A percentile compares a stretch with the other conserved stretches of the same genome.
Conservation (phyloP, 805 yeast genomes). For the Lachancea meyersii region DNA sequence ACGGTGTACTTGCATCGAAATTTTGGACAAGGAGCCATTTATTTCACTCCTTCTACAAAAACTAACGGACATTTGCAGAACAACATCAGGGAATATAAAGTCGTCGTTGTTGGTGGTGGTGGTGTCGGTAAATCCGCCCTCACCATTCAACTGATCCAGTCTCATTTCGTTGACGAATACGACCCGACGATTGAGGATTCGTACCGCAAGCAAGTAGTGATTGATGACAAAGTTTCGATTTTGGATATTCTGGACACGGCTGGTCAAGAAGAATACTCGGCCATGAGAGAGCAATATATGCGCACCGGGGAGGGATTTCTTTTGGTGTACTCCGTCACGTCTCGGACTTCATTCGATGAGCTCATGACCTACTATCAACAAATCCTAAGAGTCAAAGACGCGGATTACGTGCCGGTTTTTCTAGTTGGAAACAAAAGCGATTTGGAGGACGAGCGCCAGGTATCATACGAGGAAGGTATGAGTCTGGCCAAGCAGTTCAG, state of each 20-base stretch:
- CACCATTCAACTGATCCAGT: constrained; percentile 89
- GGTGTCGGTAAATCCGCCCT: constrained; percentile 98
- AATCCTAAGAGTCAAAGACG: constrained; percentile 69
- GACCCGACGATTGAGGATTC: constrained; percentile 97
- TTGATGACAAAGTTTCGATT: constrained; percentile 71
- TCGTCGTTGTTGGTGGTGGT: constrained; percentile 97
- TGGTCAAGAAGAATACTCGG: constrained; percentile 94
- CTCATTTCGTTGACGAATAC: constrained; percentile 94
- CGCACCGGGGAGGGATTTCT: constrained; percentile 93
- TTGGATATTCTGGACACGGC: constrained; percentile 95
- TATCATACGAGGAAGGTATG: constrained; percentile 57
- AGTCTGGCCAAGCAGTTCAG: constrained; percentile 57
- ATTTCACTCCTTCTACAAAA: background rate
- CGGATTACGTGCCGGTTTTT: constrained; percentile 67
- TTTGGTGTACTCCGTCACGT: constrained; percentile 82
- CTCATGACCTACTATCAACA: constrained; percentile 74
- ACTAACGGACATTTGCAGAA: constrained; percentile 3
- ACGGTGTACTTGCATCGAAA: too few species aligned
- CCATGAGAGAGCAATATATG: constrained; percentile 92
- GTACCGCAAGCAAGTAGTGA: constrained; percentile 78
- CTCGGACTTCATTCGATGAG: constrained; percentile 79
- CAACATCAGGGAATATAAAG: constrained; percentile 66
- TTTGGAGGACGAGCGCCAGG: constrained; percentile 69
- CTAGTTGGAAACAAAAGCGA: constrained; percentile 80
- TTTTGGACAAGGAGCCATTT: background rate